A percentile compares a stretch with the other conserved stretches of the same genome.
These are phyloP conservation scores for Aureobasidium musti DNA, from an alignment of 2,329 filamentous ascomycete species.

Conservation along the genomic window DNA sequence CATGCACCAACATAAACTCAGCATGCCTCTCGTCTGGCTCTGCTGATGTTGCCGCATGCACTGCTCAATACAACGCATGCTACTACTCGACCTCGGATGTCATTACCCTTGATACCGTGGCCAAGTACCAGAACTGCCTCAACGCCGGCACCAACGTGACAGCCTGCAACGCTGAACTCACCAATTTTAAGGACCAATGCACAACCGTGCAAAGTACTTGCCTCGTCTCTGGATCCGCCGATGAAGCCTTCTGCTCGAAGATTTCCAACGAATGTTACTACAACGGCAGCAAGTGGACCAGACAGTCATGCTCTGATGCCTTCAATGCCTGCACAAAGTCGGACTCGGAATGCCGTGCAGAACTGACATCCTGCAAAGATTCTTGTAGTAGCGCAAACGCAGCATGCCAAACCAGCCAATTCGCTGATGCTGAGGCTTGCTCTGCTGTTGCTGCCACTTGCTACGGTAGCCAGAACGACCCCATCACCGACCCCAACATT, in stretches of 20 bases:
- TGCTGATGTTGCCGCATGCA: background rate
- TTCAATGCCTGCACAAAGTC: slow-evolving; percentile 3
- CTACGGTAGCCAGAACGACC: background rate
- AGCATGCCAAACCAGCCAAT: slow-evolving; percentile 3
- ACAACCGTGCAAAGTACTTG: slow-evolving; percentile 17
- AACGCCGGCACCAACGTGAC: slow-evolving; percentile 5
- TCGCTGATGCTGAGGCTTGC: background rate
- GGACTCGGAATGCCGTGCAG: background rate
- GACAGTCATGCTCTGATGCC: background rate
- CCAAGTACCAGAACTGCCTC: slow-evolving; percentile 23
- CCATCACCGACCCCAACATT: slow-evolving; percentile 9
- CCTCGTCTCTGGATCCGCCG: slow-evolving; percentile 10
- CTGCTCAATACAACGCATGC: slow-evolving; percentile 15
- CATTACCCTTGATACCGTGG: slow-evolving; percentile 15
- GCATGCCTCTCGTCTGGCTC: slow-evolving; percentile 14
- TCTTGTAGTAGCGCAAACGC: background rate
- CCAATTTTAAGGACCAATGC: slow-evolving; percentile 16
- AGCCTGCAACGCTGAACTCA: slow-evolving; percentile 10
- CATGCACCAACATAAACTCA: slow-evolving; percentile 17
- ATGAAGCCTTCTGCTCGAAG: background rate
- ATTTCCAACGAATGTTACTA: background rate
- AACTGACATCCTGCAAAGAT: slow-evolving; percentile 8
- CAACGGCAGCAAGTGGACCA: slow-evolving; percentile 18
- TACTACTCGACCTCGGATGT: slow-evolving; percentile 6
- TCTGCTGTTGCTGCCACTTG: background rate